Conservation (phyloP, 345 rosid genomes). For the Hibiscus syriacus region DNA sequence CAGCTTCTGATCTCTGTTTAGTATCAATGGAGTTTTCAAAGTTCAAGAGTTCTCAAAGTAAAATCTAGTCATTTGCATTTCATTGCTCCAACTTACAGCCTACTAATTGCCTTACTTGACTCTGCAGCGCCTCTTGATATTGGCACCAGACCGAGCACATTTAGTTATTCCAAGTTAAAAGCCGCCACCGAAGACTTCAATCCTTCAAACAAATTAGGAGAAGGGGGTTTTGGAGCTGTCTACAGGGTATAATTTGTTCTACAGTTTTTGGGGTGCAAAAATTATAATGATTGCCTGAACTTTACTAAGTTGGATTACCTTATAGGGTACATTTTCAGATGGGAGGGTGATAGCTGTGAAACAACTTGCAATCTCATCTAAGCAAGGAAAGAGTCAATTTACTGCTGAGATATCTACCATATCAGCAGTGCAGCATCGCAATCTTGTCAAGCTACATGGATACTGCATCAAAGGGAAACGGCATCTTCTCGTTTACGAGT, state of each 20-base stretch:
- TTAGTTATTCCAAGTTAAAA: constrained; percentile 25
- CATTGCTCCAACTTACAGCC: neutral
- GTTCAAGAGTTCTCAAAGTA: no score
- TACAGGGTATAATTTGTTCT: no score
- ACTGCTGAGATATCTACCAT: constrained; percentile 25
- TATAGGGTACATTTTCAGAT: constrained; percentile 32
- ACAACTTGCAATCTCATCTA: constrained; percentile 27
- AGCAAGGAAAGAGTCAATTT: constrained; percentile 33
- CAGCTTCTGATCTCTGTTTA: neutral
- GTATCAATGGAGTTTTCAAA: no score
- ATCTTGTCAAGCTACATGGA: constrained; percentile 62
- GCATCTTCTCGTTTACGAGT: constrained; percentile 63
- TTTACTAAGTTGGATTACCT: no score
- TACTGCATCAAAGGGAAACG: constrained; percentile 56
- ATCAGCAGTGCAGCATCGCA: constrained; percentile 55
- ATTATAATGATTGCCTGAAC: no score
- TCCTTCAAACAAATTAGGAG: constrained; percentile 29
- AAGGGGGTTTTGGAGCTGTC: constrained; percentile 33
- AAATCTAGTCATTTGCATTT: no score
- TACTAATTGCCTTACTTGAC: neutral
- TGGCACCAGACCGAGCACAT: constrained; percentile 22
- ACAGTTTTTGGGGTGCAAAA: no score
- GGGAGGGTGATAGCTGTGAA: constrained; percentile 35
- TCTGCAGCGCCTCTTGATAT: constrained; percentile 23
- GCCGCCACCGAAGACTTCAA: constrained; percentile 26